Conservation (phyloP, 2,329 filamentous ascomycete species). For the Ceratocystis harringtonii region DNA sequence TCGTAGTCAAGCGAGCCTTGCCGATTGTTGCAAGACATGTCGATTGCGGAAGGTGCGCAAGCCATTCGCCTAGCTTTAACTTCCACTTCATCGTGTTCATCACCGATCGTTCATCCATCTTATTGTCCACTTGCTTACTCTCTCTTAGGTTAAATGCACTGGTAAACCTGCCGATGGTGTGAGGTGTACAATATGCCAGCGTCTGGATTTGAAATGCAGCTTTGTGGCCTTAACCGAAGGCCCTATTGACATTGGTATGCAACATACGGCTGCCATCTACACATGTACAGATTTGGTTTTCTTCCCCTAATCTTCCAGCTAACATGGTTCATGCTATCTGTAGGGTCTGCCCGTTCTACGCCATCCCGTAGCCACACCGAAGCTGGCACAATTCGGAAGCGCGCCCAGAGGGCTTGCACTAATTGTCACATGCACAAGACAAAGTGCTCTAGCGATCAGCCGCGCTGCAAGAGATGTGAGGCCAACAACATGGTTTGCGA, state of each 20-base stretch:
- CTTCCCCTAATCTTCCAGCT: constrained; percentile 7
- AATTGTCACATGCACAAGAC: constrained; percentile 31
- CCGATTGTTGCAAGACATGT: constrained; percentile 27
- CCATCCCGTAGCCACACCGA: constrained; percentile 30
- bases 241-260: constrained; percentile 16
- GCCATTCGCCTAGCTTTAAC: neutral
- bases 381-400: constrained; percentile 29
- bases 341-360: constrained; percentile 26
- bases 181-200: constrained; percentile 27
- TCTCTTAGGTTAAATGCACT: constrained; percentile 29
- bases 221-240: constrained; percentile 21
- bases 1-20: constrained; percentile 21
- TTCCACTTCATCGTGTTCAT: neutral
- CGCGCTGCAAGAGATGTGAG: constrained; percentile 28
- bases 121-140: neutral
- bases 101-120: constrained; percentile 8
- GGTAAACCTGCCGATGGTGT: constrained; percentile 25
- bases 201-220: constrained; percentile 27
- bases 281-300: neutral
- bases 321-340: neutral
- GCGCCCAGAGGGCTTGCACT: constrained; percentile 30
- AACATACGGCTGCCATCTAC: neutral
- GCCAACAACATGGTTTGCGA: constrained; percentile 26
- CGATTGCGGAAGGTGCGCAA: constrained; percentile 26
- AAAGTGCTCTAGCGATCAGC: constrained; percentile 30